phyloP scores from a whole-genome alignment of 257 asterid genomes.

The Penstemon eatonii region DNA sequence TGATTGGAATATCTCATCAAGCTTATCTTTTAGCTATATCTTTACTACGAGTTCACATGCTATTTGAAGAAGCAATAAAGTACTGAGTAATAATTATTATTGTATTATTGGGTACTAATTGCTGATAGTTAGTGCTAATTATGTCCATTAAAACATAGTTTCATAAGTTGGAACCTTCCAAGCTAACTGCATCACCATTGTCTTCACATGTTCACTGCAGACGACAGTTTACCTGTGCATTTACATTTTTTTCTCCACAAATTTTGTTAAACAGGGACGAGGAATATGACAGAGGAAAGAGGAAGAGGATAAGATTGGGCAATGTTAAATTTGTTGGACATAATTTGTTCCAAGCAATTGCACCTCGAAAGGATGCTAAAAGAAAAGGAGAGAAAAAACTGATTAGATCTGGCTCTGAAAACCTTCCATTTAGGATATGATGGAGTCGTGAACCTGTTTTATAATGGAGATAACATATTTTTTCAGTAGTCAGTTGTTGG shows the following conservation, averaged over 20 bases:
- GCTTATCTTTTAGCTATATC: neutral
- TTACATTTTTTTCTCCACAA: neutral
- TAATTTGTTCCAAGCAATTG: conserved; percentile 76
- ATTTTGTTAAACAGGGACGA: conserved; percentile 69
- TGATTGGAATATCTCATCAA: no score
- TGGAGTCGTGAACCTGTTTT: conserved; percentile 10
- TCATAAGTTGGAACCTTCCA: neutral
- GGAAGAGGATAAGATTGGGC: conserved; percentile 71
- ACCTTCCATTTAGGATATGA: conserved; percentile 69
- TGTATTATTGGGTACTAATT: neutral
- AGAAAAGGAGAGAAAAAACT: conserved; percentile 43
- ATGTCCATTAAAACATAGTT: neutral
- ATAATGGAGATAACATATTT: neutral
- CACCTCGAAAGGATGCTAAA: conserved; percentile 41
- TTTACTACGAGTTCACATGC: neutral
- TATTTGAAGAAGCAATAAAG: neutral
- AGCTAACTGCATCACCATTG: neutral
- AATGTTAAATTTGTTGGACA: conserved; percentile 52
- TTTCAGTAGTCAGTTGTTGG: neutral
- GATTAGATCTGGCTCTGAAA: conserved; percentile 37
- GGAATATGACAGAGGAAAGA: conserved; percentile 90
- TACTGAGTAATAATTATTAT: neutral
- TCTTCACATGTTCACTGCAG: neutral
- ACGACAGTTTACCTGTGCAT: neutral
- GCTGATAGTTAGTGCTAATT: neutral